These are phyloP conservation scores for Panus rudis DNA, from an alignment of 768 basidiomycete species.

Conservation along the genomic window DNA sequence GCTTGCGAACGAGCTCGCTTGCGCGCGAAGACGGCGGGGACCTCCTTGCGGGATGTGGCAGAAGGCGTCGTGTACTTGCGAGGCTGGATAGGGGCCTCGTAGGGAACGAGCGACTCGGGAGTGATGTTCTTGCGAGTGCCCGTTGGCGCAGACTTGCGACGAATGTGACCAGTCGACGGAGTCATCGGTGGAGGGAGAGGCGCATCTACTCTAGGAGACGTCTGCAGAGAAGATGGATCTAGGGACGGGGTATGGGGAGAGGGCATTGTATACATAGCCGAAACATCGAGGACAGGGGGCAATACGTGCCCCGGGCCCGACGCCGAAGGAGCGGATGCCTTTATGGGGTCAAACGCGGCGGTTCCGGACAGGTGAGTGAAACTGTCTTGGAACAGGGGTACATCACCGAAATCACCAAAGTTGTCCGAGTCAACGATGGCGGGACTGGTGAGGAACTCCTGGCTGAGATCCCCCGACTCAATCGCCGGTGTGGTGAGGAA, in stretches of 20 bases:
- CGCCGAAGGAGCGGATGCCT: constrained; percentile 15
- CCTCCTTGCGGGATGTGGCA: constrained; percentile 68
- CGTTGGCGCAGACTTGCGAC: constrained; percentile 37
- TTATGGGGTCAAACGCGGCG: constrained; percentile 10
- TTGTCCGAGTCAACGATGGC: constrained; percentile 30
- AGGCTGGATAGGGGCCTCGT: constrained; percentile 74
- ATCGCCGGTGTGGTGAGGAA: constrained; percentile 38
- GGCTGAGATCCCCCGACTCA: constrained; percentile 27
- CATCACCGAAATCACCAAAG: constrained; percentile 19
- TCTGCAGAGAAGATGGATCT: constrained; percentile 30
- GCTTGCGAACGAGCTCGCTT: constrained; percentile 47
- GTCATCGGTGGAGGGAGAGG: constrained; percentile 13
- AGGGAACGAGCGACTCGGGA: constrained; percentile 55
- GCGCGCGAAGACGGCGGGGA: constrained; percentile 65
- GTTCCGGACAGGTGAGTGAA: too few species aligned
- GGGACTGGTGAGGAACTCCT: constrained; percentile 38
- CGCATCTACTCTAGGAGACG: constrained; percentile 23
- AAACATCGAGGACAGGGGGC: constrained; percentile 22
- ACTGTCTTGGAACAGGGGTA: constrained; percentile 25
- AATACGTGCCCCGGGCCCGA: constrained; percentile 6
- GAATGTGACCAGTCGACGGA: constrained; percentile 25
- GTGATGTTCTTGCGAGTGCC: constrained; percentile 70
- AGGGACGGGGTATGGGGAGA: constrained; percentile 47
- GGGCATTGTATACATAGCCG: constrained; percentile 36
- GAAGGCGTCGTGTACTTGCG: constrained; percentile 72